Evolutionary conservation across 1,284 basidiomycete genomes (phyloP), one percentile per base, ranked within the genome.

Genomic region (Mixia osmundae): DNA sequence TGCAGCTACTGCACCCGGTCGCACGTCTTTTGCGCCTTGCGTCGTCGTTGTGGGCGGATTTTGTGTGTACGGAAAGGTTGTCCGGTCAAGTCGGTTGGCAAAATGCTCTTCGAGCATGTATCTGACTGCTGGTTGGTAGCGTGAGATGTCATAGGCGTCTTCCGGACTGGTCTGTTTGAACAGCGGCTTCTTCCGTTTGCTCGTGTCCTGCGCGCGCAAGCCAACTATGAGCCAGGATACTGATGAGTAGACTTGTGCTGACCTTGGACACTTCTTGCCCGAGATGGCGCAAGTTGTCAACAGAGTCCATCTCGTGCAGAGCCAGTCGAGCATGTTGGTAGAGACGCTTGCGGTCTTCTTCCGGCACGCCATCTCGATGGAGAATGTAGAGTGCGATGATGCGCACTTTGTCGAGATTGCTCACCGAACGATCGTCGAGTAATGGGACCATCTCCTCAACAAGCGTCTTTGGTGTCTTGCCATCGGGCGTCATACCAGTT

Each of bases 391-490:
- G 63, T 5, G 89, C 82, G 43, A 99, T 80, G 50, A 99, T 77
- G 40, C 91, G 77, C 26, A 95, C 80, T 65, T 97, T 99, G 60
- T 87, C 87, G 33, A 54, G 69, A 50, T 55, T 80, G 80, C 71
- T 63, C 38, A 95, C 69, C 16, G 76, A 68, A 31, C 71, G 66
- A 53, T 78, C 76, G 53, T 91, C 91, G 21, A 99, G 63, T 19
- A 97, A 57, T 0, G 89, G 85, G 0, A 99, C 89, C 87, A 99
- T 95, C 55, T 99, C 85, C 56, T 97, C 91, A 1, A 99, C 85
- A 3, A 99, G 60, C 1, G 69, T 70, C 53, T 89, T 91, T 1
- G 87, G 87, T 16, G 70, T 66, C 59, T 89, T 89, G 1, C 82
- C 83, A 49, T 89, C 79, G 0, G 76, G 61, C 2, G 77, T 91